Evolutionary conservation across 202 grass and related monocot species (phyloP).

Genomic region (Musa balbisiana): DNA sequence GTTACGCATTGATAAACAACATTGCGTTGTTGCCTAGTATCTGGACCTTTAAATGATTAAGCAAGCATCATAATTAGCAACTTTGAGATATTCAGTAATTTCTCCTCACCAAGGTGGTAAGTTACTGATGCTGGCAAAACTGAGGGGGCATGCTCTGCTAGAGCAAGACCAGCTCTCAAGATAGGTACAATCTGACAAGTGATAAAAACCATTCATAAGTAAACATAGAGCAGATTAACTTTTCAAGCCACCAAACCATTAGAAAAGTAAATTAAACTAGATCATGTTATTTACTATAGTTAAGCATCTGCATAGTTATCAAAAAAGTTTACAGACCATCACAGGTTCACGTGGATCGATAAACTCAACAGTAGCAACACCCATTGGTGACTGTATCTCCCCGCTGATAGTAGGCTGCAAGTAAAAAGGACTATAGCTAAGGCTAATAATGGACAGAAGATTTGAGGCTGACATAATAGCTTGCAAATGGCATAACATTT

Average conservation of each 20-base stretch:
- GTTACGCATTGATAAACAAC: too few relatives aligned
- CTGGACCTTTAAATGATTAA: too few relatives aligned
- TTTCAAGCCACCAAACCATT: not conserved
- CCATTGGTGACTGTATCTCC: conserved; percentile 48
- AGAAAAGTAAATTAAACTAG: not conserved
- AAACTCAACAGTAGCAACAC: conserved; percentile 39
- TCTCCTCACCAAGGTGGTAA: conserved; percentile 51
- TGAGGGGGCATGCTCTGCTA: conserved; percentile 45
- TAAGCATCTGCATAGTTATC: conserved; percentile 1
- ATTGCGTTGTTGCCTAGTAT: too few relatives aligned
- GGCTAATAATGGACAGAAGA: not conserved
- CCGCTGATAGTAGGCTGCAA: conserved; percentile 33
- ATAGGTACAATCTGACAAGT: conserved; percentile 52
- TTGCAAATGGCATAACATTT: not conserved
- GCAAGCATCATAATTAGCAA: not conserved
- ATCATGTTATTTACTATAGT: not conserved
- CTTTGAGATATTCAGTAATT: not conserved
- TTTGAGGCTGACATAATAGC: not conserved
- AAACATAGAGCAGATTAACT: not conserved
- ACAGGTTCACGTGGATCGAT: conserved; percentile 51
- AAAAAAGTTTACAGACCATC: conserved; percentile 29
- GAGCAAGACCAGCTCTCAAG: conserved; percentile 56
- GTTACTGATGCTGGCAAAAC: conserved; percentile 56
- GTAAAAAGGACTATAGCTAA: conserved; percentile 9
- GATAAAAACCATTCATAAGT: not conserved